Evolutionary conservation across 2,329 filamentous ascomycete genomes (phyloP), one percentile per base, ranked within the genome.

Genomic region (Simplicillium aogashimaense): DNA sequence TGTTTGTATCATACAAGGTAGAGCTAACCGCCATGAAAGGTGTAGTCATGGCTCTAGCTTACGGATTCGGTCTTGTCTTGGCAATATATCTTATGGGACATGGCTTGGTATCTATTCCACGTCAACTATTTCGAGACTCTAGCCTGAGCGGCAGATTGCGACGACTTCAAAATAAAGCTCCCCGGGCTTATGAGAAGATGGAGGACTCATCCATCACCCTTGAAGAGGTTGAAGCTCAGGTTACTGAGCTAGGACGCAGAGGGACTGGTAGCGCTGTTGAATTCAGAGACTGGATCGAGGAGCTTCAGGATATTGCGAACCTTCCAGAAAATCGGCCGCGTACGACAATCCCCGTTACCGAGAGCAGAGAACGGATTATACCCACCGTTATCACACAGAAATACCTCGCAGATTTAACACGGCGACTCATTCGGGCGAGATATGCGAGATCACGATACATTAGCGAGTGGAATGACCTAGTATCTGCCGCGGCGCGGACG

Each of bases 31-130:
- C 81, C 0, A 71, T 97, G 50, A 95, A 94, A 65, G 81, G 77
- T 29, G 69, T 94, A 32, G 73, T 94, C 47, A 95, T 98, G 86
- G 90, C 92, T 12, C 68, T 97, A 44, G 86, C 90, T 30, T 98
- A 98, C 60, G 86, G 87, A 44, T 97, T 89, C 84, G 88, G 89
- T 52, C 66, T 98, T 51, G 72, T 90, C 4, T 71, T 97, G 39
- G 92, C 89, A 35, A 95, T 98, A 46, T 97, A 95, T 55, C 72
- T 98, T 32, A 97, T 98, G 90, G 92, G 92, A 7, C 92, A 98
- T 60, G 92, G 92, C 7, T 70, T 98, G 18, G 92, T 98, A 28
- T 84, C 89, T 2, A 84, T 98, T 42, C 92, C 92, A 1, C 74
- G 90, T 48, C 77, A 76, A 30, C 67, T 98, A 13, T 83, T 92